Conservation (phyloP, 148 eudicot species). For the Rheum nobile region DNA sequence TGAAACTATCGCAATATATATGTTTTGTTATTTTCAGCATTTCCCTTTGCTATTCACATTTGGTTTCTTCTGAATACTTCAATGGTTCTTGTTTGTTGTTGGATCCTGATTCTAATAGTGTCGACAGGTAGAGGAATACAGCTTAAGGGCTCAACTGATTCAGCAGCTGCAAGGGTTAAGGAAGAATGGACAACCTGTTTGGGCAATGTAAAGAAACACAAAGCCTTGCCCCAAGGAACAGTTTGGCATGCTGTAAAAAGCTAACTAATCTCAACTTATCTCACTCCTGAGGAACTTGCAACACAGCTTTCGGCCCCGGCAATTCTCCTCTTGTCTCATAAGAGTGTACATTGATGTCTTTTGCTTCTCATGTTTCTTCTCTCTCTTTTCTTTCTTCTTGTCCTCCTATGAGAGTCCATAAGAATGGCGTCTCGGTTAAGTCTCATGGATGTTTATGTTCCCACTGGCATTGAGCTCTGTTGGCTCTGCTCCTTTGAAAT, state of each 20-base stretch:
- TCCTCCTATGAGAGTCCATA: not conserved
- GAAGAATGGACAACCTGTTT: slow-evolving; percentile 21
- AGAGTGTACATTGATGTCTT: slow-evolving; percentile 7
- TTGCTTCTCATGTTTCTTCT: not conserved
- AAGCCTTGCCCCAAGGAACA: not conserved
- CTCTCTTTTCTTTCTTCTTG: not conserved
- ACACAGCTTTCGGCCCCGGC: not conserved
- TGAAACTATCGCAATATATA: too few relatives aligned
- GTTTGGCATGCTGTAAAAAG: slow-evolving; percentile 1
- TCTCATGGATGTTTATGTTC: not conserved
- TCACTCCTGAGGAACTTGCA: not conserved
- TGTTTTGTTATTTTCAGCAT: too few relatives aligned
- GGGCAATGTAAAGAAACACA: slow-evolving; percentile 7
- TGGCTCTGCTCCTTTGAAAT: slow-evolving; percentile 1
- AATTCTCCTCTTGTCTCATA: not conserved
- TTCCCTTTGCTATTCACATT: not conserved
- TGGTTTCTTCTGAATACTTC: not conserved
- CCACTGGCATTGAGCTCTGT: slow-evolving; percentile 2
- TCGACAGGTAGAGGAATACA: slow-evolving; percentile 49
- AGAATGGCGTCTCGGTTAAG: not conserved
- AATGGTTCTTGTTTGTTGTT: not conserved
- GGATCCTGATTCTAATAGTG: not conserved
- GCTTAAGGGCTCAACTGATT: slow-evolving; percentile 58
- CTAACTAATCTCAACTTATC: slow-evolving; percentile 4
- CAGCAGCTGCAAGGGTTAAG: slow-evolving; percentile 39